Evolutionary conservation across 768 basidiomycete genomes (phyloP).

Genomic region (Lactifluus pinguis): DNA sequence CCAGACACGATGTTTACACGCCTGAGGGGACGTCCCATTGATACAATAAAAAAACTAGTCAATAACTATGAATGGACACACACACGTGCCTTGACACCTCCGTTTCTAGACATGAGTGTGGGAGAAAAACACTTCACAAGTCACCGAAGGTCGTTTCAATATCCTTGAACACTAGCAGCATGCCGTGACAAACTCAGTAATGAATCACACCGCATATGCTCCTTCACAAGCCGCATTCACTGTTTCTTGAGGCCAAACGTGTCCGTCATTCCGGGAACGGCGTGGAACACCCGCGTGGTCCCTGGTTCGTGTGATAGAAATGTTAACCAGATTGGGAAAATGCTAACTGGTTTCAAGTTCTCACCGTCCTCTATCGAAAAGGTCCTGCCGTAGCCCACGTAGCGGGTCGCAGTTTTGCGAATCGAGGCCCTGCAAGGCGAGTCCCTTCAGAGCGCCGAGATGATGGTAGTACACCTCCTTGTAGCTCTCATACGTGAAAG

Average conservation of each 20-base stretch:
- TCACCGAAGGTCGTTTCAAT: background rate
- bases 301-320: too few species aligned
- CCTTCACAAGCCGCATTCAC: constrained; percentile 8
- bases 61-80: too few species aligned
- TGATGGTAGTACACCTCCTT: constrained; percentile 3
- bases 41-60: too few species aligned
- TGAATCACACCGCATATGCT: background rate
- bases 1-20: too few species aligned
- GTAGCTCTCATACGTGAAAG: constrained; percentile 9
- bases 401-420: constrained; percentile 7
- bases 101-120: too few species aligned
- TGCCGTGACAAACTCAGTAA: background rate
- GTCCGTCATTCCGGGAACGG: background rate
- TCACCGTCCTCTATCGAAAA: constrained; percentile 8
- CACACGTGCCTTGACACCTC: too few species aligned
- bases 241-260: background rate
- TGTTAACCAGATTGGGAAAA: background rate
- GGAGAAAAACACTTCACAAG: background rate
- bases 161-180: too few species aligned
- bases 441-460: background rate
- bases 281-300: constrained; percentile 3
- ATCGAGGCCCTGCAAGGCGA: constrained; percentile 1
- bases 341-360: background rate
- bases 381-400: background rate
- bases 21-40: too few species aligned